Percentiles rank a stretch among this genome's conserved stretches.
phyloP scores from a whole-genome alignment of 2,329 filamentous ascomycete species.

The Chaetothyriales sp. region DNA sequence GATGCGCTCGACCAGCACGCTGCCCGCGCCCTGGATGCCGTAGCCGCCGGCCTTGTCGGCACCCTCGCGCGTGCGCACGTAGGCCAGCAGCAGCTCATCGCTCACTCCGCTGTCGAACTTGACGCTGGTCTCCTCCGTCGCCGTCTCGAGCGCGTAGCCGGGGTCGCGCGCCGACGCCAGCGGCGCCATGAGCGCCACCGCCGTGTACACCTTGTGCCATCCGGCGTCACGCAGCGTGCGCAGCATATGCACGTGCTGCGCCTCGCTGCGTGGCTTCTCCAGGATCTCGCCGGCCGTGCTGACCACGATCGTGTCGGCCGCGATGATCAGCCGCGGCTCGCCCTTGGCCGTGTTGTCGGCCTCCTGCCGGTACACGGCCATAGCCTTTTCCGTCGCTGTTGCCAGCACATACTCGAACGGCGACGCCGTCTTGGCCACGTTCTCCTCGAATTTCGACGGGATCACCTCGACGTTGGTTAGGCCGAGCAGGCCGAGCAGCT shows the following conservation, averaged over 20 bases:
- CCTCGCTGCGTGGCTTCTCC: conserved; percentile 77
- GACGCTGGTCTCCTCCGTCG: conserved; percentile 86
- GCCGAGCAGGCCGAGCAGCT: conserved; percentile 66
- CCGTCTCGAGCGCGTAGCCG: conserved; percentile 67
- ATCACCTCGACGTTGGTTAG: conserved; percentile 69
- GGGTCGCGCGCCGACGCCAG: conserved; percentile 67
- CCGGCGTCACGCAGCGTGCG: conserved; percentile 63
- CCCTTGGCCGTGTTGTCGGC: conserved; percentile 41
- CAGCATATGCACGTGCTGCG: conserved; percentile 73
- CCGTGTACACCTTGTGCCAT: conserved; percentile 72
- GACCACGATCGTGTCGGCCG: conserved; percentile 83
- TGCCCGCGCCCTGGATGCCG: conserved; percentile 77
- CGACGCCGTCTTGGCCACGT: conserved; percentile 65
- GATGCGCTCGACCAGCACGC: conserved; percentile 75
- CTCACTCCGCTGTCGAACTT: conserved; percentile 61
- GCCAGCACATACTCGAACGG: conserved; percentile 84
- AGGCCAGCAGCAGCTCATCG: conserved; percentile 68
- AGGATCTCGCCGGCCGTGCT: conserved; percentile 61
- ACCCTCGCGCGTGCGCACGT: conserved; percentile 64
- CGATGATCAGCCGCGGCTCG: conserved; percentile 74
- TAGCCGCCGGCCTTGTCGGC: conserved; percentile 95
- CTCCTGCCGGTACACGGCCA: conserved; percentile 54
- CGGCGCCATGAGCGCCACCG: conserved; percentile 71
- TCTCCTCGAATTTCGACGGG: conserved; percentile 70
- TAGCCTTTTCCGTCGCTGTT: conserved; percentile 72